phyloP scores from a whole-genome alignment of 805 yeast species.

The Candida morakotiae region DNA sequence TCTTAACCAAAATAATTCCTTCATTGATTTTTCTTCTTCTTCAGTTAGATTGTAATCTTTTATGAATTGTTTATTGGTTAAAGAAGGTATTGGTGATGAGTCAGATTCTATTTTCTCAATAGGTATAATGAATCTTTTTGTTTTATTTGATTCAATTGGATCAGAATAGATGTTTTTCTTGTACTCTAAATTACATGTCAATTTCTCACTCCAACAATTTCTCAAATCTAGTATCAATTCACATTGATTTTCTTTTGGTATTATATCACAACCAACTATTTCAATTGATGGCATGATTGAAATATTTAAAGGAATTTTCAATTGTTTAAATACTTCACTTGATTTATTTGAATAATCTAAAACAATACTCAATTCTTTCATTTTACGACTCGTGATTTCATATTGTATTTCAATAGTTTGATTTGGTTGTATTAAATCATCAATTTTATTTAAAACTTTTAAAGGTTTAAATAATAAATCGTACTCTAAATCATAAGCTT shows the following conservation, averaged over 20 bases:
- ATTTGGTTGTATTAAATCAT: constrained; percentile 33
- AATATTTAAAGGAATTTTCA: constrained; percentile 65
- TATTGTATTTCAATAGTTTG: constrained; percentile 46
- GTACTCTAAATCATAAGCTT: constrained; percentile 73
- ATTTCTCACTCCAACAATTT: constrained; percentile 71
- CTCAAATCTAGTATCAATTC: constrained; percentile 70
- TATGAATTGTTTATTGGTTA: constrained; percentile 67
- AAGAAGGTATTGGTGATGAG: constrained; percentile 59
- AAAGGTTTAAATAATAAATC: constrained; percentile 58
- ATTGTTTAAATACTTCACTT: constrained; percentile 38
- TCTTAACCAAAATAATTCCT: constrained; percentile 79
- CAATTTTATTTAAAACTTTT: constrained; percentile 44
- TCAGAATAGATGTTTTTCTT: constrained; percentile 25
- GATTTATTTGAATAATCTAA: constrained; percentile 55
- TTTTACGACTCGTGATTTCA: constrained; percentile 68
- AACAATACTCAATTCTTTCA: constrained; percentile 58
- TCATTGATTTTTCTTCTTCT: constrained; percentile 53
- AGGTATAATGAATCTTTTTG: constrained; percentile 65
- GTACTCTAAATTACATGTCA: constrained; percentile 26
- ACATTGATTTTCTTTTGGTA: constrained; percentile 61
- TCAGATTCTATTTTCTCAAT: constrained; percentile 49
- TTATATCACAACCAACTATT: constrained; percentile 68
- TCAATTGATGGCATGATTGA: constrained; percentile 74
- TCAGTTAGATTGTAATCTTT: constrained; percentile 50
- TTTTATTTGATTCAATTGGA: constrained; percentile 23